Conservation (phyloP, 495 filamentous ascomycete species). For the Neurospora sp. region DNA sequence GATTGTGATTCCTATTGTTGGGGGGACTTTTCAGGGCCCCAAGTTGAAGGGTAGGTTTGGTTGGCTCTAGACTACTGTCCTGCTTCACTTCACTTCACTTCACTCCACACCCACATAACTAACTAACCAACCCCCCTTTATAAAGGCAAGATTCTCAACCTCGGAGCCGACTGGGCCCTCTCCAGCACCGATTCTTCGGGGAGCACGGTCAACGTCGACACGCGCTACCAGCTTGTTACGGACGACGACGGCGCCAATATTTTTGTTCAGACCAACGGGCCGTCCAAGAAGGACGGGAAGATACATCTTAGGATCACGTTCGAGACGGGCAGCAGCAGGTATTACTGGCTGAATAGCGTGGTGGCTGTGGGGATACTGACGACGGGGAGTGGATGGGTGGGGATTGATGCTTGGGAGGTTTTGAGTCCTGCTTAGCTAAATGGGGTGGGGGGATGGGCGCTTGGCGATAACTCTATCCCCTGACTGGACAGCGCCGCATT, state of each 20-base stretch:
- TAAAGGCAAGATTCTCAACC: slow-evolving; percentile 17
- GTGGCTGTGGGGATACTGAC: slow-evolving; percentile 17
- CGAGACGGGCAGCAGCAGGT: slow-evolving; percentile 18
- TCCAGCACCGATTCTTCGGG: slow-evolving; percentile 2
- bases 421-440: slow-evolving; percentile 1
- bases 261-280: slow-evolving; percentile 20
- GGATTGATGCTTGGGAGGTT: slow-evolving; percentile 21
- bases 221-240: slow-evolving; percentile 20
- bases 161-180: slow-evolving; percentile 23
- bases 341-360: slow-evolving; percentile 22
- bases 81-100: no score
- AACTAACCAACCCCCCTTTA: no score
- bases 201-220: slow-evolving; percentile 16
- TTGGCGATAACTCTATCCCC: no score
- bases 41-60: slow-evolving; percentile 12
- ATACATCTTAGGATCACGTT: slow-evolving; percentile 17
- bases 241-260: slow-evolving; percentile 22
- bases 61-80: no score
- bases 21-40: slow-evolving; percentile 16
- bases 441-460: no score
- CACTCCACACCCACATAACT: no score
- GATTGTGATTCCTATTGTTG: slow-evolving; percentile 17
- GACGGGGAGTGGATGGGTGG: slow-evolving; percentile 1
- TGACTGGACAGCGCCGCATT: no score
- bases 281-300: slow-evolving; percentile 14